Evolutionary conservation across 2,329 filamentous ascomycete species (phyloP).

Genomic region (Venturia pyrina): DNA sequence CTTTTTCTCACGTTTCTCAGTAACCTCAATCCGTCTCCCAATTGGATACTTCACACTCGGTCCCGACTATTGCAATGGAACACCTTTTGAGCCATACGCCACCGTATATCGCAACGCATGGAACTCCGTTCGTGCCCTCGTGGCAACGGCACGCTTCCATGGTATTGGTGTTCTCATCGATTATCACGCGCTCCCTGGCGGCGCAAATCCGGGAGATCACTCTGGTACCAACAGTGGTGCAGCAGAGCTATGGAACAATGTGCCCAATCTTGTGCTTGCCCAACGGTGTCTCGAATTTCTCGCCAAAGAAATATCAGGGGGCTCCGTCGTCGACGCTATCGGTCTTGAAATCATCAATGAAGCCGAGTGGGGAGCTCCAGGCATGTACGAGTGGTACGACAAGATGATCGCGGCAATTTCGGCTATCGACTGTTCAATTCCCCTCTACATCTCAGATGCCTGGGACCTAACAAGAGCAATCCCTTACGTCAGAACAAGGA

Average conservation of each 20-base stretch:
- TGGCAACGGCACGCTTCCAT: conserved; percentile 33
- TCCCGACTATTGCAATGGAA: conserved; percentile 38
- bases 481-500: conserved; percentile 35
- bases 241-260: conserved; percentile 42
- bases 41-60: conserved; percentile 51
- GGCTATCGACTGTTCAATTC: conserved; percentile 39
- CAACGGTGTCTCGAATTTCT: conserved; percentile 41
- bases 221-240: conserved; percentile 44
- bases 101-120: conserved; percentile 45
- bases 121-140: conserved; percentile 38
- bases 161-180: conserved; percentile 50
- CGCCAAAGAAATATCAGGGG: conserved; percentile 29
- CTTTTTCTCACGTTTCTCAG: conserved; percentile 13
- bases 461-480: conserved; percentile 42
- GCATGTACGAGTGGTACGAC: conserved; percentile 50
- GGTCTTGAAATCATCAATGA: conserved; percentile 52
- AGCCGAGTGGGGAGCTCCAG: conserved; percentile 37
- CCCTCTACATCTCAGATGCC: conserved; percentile 48
- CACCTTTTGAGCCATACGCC: conserved; percentile 40
- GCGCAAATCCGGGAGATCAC: conserved; percentile 46
- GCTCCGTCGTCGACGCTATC: conserved; percentile 28
- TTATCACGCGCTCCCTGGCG: conserved; percentile 48
- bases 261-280: conserved; percentile 34
- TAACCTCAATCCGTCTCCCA: conserved; percentile 47
- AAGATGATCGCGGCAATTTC: conserved; percentile 37